Percentiles rank a stretch among this genome's conserved stretches.
phyloP scores from a whole-genome alignment of 2,329 filamentous ascomycete genomes.

The Botryotinia convoluta region DNA sequence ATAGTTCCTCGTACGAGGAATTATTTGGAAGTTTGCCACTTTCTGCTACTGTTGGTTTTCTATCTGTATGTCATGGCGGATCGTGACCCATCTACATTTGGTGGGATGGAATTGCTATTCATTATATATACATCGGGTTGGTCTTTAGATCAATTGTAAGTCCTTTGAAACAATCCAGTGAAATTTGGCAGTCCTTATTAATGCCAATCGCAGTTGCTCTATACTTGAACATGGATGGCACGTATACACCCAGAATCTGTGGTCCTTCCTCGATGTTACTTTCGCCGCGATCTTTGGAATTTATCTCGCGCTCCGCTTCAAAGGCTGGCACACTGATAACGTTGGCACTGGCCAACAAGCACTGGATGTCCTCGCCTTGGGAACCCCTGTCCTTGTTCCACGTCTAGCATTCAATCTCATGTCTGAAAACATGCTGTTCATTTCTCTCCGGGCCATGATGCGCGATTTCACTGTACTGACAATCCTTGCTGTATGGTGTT shows the following conservation, averaged over 20 bases:
- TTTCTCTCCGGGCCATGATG: slow-evolving; percentile 81
- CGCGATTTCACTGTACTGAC: slow-evolving; percentile 78
- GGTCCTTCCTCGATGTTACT: slow-evolving; percentile 81
- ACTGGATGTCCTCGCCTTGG: slow-evolving; percentile 75
- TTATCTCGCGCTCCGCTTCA: slow-evolving; percentile 67
- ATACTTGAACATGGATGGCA: slow-evolving; percentile 75
- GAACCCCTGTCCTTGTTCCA: slow-evolving; percentile 73
- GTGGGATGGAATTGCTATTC: slow-evolving; percentile 63
- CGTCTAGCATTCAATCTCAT: slow-evolving; percentile 79
- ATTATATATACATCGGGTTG: slow-evolving; percentile 73
- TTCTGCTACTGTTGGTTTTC: slow-evolving; percentile 63
- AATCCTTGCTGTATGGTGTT: slow-evolving; percentile 75
- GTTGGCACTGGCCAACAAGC: slow-evolving; percentile 60
- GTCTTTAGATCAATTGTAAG: slow-evolving; percentile 46
- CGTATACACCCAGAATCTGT: slow-evolving; percentile 83
- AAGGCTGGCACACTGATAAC: slow-evolving; percentile 55
- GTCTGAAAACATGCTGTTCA: slow-evolving; percentile 80
- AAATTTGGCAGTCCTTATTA: not conserved
- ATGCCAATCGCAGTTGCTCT: slow-evolving; percentile 45
- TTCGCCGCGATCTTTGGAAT: slow-evolving; percentile 70
- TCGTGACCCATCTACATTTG: slow-evolving; percentile 57
- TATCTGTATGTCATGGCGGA: slow-evolving; percentile 72
- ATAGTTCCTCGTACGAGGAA: slow-evolving; percentile 79
- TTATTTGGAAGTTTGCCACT: slow-evolving; percentile 71
- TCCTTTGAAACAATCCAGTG: slow-evolving; percentile 52